Evolutionary conservation across 2,329 filamentous ascomycete species (phyloP).

Genomic region (Rugonectria rugulosa): DNA sequence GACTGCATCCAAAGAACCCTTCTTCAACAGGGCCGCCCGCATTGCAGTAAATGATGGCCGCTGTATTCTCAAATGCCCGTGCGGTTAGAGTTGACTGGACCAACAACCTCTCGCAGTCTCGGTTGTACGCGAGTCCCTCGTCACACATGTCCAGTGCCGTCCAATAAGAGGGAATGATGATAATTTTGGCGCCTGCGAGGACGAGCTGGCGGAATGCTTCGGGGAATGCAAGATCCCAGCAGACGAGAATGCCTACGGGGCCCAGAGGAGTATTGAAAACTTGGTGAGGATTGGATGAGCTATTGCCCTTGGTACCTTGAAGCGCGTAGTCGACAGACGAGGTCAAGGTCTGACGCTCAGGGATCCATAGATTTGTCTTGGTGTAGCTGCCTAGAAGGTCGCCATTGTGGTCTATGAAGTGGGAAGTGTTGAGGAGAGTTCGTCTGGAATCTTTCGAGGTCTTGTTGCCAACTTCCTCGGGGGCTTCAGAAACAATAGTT

Average conservation of each 20-base stretch:
- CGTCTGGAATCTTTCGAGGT: constrained; percentile 51
- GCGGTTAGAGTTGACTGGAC: constrained; percentile 68
- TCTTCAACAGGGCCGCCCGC: constrained; percentile 58
- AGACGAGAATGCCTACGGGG: constrained; percentile 70
- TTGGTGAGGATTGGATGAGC: constrained; percentile 49
- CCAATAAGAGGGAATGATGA: constrained; percentile 79
- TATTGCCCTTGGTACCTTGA: constrained; percentile 53
- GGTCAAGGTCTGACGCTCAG: constrained; percentile 67
- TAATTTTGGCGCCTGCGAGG: constrained; percentile 70
- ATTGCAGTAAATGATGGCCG: constrained; percentile 74
- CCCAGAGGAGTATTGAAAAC: constrained; percentile 67
- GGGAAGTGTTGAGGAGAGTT: constrained; percentile 65
- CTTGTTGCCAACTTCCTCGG: constrained; percentile 43
- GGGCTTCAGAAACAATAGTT: constrained; percentile 66
- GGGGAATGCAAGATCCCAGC: constrained; percentile 82
- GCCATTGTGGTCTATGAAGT: constrained; percentile 73
- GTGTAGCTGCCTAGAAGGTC: constrained; percentile 69
- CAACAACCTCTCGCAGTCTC: constrained; percentile 69
- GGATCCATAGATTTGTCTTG: constrained; percentile 80
- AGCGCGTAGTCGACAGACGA: constrained; percentile 30
- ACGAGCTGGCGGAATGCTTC: constrained; percentile 79
- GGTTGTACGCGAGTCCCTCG: constrained; percentile 64
- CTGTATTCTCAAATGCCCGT: constrained; percentile 77
- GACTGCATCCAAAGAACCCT: constrained; percentile 55
- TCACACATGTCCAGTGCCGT: constrained; percentile 56